Evolutionary conservation across 495 filamentous ascomycete species (phyloP), one percentile per base, ranked within the genome.

Genomic region (Podospora didyma): DNA sequence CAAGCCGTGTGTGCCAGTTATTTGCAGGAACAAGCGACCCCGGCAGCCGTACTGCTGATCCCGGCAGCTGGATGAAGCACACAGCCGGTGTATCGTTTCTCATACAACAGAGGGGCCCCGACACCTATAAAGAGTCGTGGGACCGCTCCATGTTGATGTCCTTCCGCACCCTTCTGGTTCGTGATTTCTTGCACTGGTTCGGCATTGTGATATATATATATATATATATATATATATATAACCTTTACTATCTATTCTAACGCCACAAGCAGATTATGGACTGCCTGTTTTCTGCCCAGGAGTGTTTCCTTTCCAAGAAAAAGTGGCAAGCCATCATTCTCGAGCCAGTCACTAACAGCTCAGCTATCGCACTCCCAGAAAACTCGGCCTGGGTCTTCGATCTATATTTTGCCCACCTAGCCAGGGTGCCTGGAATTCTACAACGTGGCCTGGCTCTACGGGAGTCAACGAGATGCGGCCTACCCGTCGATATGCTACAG

Each of bases 41-140:
- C n/a, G 37, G 22, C 9, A 12, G 6, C 12, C 6, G 45, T 4
- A 22, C 16, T 7, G 17, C 6, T 22, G 20, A 47, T 19, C 45
- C 14, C 12, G 19, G 16, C 19, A 63, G 53, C 50, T 63, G 61
- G 61, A 57, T 60, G 58, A 50, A 54, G 46, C 61, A 63, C 31
- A 54, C 57, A 12, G 24, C n/a, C 1, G 61, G 57, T 28, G 49
- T 63, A 16, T 45, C 57, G 3, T 51, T 44, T 39, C 54, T 63
- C 17, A 60, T 63, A 23, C 46, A 60, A 39, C 57, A 54, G 37
- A 53, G 61, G 12, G 61, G 61, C 9, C 45, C 49, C 20, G 51
- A 53, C 19, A 53, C 53, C 3, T 51, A 60, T 51, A 23, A 22
- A 23, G 42, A 51, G 5, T 24, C 39, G 7, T 54, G 51, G 28